Evolutionary conservation across 768 basidiomycete species (phyloP), one percentile per base, ranked within the genome.

Genomic region (Baorangia bicolor): DNA sequence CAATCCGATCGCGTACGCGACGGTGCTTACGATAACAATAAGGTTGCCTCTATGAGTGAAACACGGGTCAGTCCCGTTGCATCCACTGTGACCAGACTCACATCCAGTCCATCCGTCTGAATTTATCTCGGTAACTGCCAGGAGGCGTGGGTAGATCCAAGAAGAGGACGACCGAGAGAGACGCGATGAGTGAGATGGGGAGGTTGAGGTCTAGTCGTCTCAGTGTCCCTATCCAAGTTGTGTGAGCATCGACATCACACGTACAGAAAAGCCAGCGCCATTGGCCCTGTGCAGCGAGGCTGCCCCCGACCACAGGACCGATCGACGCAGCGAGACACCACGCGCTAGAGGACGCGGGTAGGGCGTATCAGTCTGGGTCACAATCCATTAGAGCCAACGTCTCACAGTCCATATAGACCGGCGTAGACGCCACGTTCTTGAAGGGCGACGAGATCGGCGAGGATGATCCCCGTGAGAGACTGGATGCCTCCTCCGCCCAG

Each of bases 241-340:
- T 4, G 35, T n/a, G n/a, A 38, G 27, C 43, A 33, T 44, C 5
- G 23, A 13, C 5, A 39, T 18, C 11, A 39, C 1, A 51, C 64
- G 33, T 30, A 78, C 77, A 78, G 63, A 78, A 78, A 37, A 78
- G 61, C 75, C 77, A 78, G 46, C 76, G 60, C 76, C 77, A 78
- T 27, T 63, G 55, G 2, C 70, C 73, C 7, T 47, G 56, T 14
- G 66, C 59, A 16, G 73, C 69, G 12, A 77, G 62, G 41, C 68
- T 68, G 0, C 76, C 76, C 8, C 71, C 74, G 7, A 77, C 58
- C 1, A 74, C 54, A 10, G 76, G 75, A 3, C 71, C 74, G 6
- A 72, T 54, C 2, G 61, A 63, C 10, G 64, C 51, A 3, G 74
- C 74, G 12, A 77, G 44, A 44, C 67, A 67, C 73, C 74, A 77